Evolutionary conservation across 306 rosid genomes (phyloP), one percentile per base, ranked within the genome.

Genomic region (Coriaria nepalensis): DNA sequence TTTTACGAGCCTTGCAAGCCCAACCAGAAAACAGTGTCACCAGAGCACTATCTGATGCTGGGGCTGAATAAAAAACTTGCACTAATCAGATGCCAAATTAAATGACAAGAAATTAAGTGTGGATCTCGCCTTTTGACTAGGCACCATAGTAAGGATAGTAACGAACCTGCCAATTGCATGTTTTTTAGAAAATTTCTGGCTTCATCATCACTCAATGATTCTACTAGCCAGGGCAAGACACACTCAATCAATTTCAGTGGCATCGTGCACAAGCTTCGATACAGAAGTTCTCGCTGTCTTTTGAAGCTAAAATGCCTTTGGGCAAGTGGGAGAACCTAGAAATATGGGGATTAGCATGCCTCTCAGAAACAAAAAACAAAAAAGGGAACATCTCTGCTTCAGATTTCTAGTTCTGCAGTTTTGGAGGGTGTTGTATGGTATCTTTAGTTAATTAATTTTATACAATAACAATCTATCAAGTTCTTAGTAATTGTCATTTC

Each of bases 311-410:
- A 92, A 81, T 78, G 85, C 83, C 75, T 79, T 65, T 75, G 88
- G 13, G 93, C 96, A 73, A 85, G 96, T 20, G 98, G 98, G 71
- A 92, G 98, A 79, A 92, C 96, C 98, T 92, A 77, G 42, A 73
- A 12, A 60, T 61, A 56, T 49, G 63, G 50, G 39, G 47, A 52
- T 13, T 53, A 42, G 40, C 63, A 51, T 35, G 58, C 20, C 43
- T 49, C 49, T 56, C 47, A 14, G 52, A 54, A 54, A 55, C 29
- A 20, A 20, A 20, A 20, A 20, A 20, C 3, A 1, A 20, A 20
- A 20, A 20, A 20, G 29, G 29, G 29, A 20, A 20, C 29, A 20
- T 1, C 2, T 1, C 29, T 20, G 29, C 29, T 20, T 20, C 29
- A 20, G 3, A 20, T 20, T 20, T 20, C 29, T 20, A 20, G 2